Conservation (phyloP, 2,329 filamentous ascomycete species). For the Trichoderma guizhouense region DNA sequence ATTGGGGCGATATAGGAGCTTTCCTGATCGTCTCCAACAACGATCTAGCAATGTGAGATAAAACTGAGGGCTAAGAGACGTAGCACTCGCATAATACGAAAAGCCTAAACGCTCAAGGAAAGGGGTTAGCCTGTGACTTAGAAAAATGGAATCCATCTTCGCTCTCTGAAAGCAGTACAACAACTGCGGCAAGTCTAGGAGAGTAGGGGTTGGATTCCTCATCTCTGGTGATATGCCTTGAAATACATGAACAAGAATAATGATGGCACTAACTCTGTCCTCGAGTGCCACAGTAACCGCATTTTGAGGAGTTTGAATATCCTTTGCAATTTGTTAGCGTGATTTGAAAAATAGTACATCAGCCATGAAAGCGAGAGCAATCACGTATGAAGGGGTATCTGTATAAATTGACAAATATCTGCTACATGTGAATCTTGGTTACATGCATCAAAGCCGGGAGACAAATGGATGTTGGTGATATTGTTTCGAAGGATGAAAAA, state of each 20-base stretch:
- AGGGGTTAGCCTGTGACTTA: not conserved
- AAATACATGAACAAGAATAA: conserved; percentile 17
- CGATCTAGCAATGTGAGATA: conserved; percentile 72
- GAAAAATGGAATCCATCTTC: not conserved
- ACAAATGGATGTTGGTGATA: not conserved
- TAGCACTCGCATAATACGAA: conserved; percentile 67
- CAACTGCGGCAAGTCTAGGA: not conserved
- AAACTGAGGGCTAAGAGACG: conserved; percentile 58
- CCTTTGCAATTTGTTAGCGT: conserved; percentile 33
- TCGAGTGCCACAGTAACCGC: conserved; percentile 50
- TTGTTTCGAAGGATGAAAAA: not conserved
- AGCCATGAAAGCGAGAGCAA: not conserved
- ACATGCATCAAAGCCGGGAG: not conserved
- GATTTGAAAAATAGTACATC: not conserved
- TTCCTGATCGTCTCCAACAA: conserved; percentile 73
- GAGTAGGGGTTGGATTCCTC: not conserved
- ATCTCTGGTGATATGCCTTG: not conserved
- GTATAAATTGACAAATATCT: not conserved
- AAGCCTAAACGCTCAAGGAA: conserved; percentile 53
- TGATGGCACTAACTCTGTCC: conserved; percentile 49
- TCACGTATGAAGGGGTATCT: not conserved
- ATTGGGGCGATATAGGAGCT: conserved; percentile 73
- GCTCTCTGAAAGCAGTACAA: not conserved
- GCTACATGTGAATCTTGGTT: not conserved
- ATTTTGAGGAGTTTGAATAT: conserved; percentile 50